Conservation (phyloP, 805 yeast species). For the Jamesozyma spencerorum region DNA sequence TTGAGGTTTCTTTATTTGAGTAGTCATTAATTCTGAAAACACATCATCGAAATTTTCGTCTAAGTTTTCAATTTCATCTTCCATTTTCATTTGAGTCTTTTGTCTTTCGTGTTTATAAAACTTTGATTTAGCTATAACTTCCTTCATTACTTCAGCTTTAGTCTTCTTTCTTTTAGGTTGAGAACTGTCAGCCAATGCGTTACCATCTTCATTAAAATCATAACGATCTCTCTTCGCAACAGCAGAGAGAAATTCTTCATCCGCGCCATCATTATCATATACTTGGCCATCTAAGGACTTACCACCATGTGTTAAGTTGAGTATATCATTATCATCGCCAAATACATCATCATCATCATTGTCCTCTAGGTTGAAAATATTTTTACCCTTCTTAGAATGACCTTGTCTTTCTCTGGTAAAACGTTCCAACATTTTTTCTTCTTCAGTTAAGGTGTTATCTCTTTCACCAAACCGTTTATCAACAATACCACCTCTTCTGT, state of each 20-base stretch:
- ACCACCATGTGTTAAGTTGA: constrained; percentile 70
- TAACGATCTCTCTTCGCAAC: constrained; percentile 21
- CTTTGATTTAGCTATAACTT: constrained; percentile 74
- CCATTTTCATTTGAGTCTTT: constrained; percentile 47
- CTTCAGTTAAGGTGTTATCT: constrained; percentile 59
- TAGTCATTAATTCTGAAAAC: constrained; percentile 40
- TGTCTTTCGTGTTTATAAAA: constrained; percentile 71
- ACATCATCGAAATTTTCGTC: constrained; percentile 69
- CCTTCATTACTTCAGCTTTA: constrained; percentile 79
- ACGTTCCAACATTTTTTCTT: constrained; percentile 91
- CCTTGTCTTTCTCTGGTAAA: constrained; percentile 80
- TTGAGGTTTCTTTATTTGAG: constrained; percentile 15
- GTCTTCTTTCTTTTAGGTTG: constrained; percentile 56
- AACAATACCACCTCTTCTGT: constrained; percentile 65
- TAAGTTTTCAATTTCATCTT: constrained; percentile 52
- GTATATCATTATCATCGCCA: constrained; percentile 33
- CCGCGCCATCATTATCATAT: constrained; percentile 30
- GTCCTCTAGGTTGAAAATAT: constrained; percentile 68
- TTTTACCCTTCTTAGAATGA: constrained; percentile 43
- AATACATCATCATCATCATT: constrained; percentile 35
- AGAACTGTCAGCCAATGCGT: constrained; percentile 29
- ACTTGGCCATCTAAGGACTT: constrained; percentile 50
- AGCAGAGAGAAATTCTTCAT: constrained; percentile 11
- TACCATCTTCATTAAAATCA: constrained; percentile 33
- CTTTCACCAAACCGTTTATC: constrained; percentile 93